Base-by-base conservation (phyloP, 2,329 filamentous ascomycete species). In the Fusarium beomiforme region DNA sequence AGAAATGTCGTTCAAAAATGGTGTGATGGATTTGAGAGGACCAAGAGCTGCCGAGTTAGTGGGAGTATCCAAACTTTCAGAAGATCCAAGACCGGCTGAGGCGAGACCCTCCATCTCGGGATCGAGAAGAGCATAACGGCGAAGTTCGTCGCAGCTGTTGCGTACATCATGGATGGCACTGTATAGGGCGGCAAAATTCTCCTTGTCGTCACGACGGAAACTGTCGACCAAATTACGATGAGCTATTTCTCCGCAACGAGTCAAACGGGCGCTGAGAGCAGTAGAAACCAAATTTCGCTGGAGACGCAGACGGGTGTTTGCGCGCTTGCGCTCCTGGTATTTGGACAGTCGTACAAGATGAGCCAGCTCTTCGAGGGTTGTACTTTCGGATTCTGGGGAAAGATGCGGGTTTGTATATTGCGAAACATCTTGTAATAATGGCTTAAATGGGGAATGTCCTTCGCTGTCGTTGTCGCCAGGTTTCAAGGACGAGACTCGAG, bases 261-360 rank as follows among this genome's bases (percentile, higher is more conserved):
- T 90, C 78, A 95, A 84, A 61, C 93, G 91, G 66, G 91, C 89
- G 71, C 91, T 93, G 64, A 94, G 84, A 41, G 92, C 92, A 44
- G 91, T 93, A 23, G 91, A 92, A 57, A 95, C 88, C 67, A 95
- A 84, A 77, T 89, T 92, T 77, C 91, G 87, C 79, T 94, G 92
- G 57, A 96, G 86, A 62, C 92, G 90, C 71, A 92, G 85, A 73
- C 93, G 88, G 47, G 91, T 92, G 78, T 91, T 91, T 71, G 88
- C 86, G 82, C 92, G 89, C 85, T 93, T 92, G 85, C 92, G 91
- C 85, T 93, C 91, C 81, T 95, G 93, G 79, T 94, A 94, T 76
- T 91, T 92, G 78, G 92, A 92, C 69, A 94, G 84, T 67, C 92
- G 90, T 71, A 94, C 91, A 75, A 95, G 82, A 79, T 94, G 92